Evolutionary conservation across 495 filamentous ascomycete genomes (phyloP).

Genomic region (Talaromyces stipitatus): DNA sequence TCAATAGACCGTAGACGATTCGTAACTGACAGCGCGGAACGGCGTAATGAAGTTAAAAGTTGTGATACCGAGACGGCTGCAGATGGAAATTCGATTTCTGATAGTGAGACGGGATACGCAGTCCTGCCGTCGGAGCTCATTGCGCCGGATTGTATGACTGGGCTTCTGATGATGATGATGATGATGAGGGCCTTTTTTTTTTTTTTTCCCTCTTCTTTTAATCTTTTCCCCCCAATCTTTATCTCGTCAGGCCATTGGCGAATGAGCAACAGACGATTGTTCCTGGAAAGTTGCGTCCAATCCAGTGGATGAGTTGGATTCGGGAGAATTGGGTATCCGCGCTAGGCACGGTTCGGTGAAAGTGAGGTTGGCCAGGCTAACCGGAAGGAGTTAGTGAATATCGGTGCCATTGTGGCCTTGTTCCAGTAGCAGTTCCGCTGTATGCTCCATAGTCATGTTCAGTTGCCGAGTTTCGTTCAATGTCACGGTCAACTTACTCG

Average conservation of each 20-base stretch:
- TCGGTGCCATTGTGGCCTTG: no score
- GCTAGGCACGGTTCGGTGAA: not conserved
- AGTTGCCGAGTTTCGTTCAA: no score
- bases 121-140: conserved; percentile 3
- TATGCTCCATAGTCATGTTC: no score
- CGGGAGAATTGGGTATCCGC: not conserved
- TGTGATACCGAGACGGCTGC: conserved; percentile 37
- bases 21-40: conserved; percentile 64
- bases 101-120: conserved; percentile 29
- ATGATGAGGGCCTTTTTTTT: not conserved
- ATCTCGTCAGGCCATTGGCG: not conserved
- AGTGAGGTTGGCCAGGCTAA: not conserved
- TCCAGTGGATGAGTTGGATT: not conserved
- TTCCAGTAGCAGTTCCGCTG: no score
- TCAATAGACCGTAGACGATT: conserved; percentile 74
- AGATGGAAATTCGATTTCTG: conserved; percentile 37
- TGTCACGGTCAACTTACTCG: no score
- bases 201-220: not conserved
- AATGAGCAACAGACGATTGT: not conserved
- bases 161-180: not conserved
- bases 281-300: not conserved
- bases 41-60: conserved; percentile 50
- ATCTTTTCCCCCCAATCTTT: not conserved
- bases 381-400: no score
- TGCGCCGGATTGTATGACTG: conserved; percentile 3